Percentiles rank a stretch among this genome's conserved stretches.
phyloP scores from a whole-genome alignment of 176 grass and related monocot species.

The Elymus sibiricus region DNA sequence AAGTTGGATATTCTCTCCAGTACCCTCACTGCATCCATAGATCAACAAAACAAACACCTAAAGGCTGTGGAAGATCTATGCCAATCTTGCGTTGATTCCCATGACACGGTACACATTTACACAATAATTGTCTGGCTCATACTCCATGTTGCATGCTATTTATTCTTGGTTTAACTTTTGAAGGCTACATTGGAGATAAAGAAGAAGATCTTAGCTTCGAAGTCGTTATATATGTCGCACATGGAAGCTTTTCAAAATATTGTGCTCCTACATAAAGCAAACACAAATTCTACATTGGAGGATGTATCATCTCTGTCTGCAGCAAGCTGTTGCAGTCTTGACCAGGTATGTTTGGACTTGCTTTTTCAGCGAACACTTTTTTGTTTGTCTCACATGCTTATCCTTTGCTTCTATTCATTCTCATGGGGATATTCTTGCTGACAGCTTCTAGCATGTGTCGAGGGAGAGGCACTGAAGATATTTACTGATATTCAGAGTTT shows the following conservation, averaged over 20 bases:
- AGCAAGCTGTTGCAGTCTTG: constrained; percentile 73
- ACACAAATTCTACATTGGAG: constrained; percentile 61
- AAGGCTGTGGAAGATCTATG: constrained; percentile 74
- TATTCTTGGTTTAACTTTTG: constrained; percentile 20
- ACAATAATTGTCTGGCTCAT: background rate
- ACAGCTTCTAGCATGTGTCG: constrained; percentile 75
- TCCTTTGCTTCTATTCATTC: constrained; percentile 5
- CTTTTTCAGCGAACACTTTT: background rate
- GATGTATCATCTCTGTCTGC: constrained; percentile 65
- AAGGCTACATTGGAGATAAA: constrained; percentile 75
- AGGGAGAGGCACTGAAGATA: constrained; percentile 60
- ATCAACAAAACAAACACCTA: constrained; percentile 80
- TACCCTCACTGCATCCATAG: constrained; percentile 64
- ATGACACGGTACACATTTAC: constrained; percentile 68
- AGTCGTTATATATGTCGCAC: constrained; percentile 68
- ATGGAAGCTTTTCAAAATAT: constrained; percentile 92
- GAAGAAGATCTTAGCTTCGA: constrained; percentile 83
- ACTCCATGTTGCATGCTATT: background rate
- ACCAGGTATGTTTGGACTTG: constrained; percentile 55
- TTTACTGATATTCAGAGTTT: constrained; percentile 67
- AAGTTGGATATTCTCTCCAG: constrained; percentile 74
- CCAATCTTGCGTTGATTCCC: constrained; percentile 79
- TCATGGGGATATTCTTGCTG: constrained; percentile 18
- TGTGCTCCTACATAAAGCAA: constrained; percentile 86
- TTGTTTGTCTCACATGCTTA: background rate